phyloP scores from a whole-genome alignment of 495 filamentous ascomycete genomes.

The Pseudotulostoma volvatum region DNA sequence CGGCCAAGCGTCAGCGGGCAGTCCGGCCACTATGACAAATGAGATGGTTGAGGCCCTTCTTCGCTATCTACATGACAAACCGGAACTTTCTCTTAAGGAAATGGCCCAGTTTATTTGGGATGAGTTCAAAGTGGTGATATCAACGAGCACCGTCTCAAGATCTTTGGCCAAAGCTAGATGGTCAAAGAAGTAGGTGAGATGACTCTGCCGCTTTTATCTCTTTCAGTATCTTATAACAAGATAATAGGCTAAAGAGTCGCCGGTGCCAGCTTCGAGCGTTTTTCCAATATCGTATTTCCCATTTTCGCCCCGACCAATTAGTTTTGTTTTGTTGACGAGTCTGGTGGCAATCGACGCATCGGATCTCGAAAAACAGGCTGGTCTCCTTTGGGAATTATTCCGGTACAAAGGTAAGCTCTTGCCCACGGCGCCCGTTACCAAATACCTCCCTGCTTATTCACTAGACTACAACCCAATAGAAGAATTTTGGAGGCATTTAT shows the following conservation, averaged over 20 bases:
- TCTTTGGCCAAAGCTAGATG: slow-evolving; percentile 11
- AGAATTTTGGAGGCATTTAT: slow-evolving; percentile 8
- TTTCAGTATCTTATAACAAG: background rate
- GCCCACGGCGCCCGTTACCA: slow-evolving; percentile 16
- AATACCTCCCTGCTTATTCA: slow-evolving; percentile 12
- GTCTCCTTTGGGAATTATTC: slow-evolving; percentile 13
- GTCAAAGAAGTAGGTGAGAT: slow-evolving; percentile 12
- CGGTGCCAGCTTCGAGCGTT: slow-evolving; percentile 13
- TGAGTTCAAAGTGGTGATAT: slow-evolving; percentile 15
- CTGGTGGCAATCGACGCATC: slow-evolving; percentile 12
- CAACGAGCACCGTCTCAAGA: slow-evolving; percentile 10
- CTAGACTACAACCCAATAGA: slow-evolving; percentile 9
- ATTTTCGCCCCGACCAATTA: slow-evolving; percentile 12
- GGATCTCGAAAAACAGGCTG: slow-evolving; percentile 8
- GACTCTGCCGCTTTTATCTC: background rate
- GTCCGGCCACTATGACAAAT: too few relatives aligned
- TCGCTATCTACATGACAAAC: too few relatives aligned
- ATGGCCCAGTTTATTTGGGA: slow-evolving; percentile 23
- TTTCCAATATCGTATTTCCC: slow-evolving; percentile 17
- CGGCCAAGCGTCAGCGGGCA: too few relatives aligned
- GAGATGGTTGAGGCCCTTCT: too few relatives aligned
- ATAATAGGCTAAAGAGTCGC: slow-evolving; percentile 12
- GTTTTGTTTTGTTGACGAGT: slow-evolving; percentile 19
- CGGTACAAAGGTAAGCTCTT: slow-evolving; percentile 8
- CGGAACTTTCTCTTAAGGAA: background rate